Conservation (phyloP, 441 rosid genomes). For the Sinapis alba region DNA sequence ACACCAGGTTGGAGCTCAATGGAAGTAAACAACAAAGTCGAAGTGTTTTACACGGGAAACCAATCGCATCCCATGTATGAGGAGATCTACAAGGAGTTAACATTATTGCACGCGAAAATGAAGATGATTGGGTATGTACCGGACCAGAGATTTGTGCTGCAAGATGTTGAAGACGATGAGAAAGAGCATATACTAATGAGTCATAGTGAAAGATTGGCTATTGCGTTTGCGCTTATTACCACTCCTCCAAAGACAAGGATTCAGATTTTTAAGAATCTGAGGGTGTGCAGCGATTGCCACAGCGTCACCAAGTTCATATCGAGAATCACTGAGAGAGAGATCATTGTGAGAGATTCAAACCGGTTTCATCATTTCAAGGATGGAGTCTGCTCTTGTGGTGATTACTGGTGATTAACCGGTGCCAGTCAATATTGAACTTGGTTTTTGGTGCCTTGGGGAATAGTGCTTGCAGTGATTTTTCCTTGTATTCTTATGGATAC, state of each 20-base stretch:
- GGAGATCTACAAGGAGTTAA: background rate
- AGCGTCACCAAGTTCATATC: slow-evolving; percentile 37
- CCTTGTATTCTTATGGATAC: no score
- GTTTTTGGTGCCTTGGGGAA: background rate
- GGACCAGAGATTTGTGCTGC: slow-evolving; percentile 13
- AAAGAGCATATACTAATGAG: slow-evolving; percentile 12
- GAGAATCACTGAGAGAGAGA: slow-evolving; percentile 43
- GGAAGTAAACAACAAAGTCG: background rate
- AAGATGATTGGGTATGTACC: slow-evolving; percentile 18
- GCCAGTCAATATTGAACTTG: background rate
- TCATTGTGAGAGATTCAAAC: slow-evolving; percentile 41
- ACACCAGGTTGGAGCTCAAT: slow-evolving; percentile 9
- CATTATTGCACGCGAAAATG: background rate
- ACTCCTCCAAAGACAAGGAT: slow-evolving; percentile 47
- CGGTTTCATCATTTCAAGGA: slow-evolving; percentile 55
- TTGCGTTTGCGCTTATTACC: background rate
- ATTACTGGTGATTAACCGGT: slow-evolving; percentile 43
- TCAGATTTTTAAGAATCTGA: slow-evolving; percentile 61
- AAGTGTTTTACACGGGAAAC: slow-evolving; percentile 11
- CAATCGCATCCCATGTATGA: slow-evolving; percentile 8
- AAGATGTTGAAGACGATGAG: slow-evolving; percentile 20
- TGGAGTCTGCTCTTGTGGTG: slow-evolving; percentile 53
- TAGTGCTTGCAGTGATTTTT: no score
- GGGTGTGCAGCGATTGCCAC: slow-evolving; percentile 47
- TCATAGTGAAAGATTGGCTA: slow-evolving; percentile 12